phyloP scores from a whole-genome alignment of 2,329 filamentous ascomycete species.

The Teratosphaeria zuluensis region DNA sequence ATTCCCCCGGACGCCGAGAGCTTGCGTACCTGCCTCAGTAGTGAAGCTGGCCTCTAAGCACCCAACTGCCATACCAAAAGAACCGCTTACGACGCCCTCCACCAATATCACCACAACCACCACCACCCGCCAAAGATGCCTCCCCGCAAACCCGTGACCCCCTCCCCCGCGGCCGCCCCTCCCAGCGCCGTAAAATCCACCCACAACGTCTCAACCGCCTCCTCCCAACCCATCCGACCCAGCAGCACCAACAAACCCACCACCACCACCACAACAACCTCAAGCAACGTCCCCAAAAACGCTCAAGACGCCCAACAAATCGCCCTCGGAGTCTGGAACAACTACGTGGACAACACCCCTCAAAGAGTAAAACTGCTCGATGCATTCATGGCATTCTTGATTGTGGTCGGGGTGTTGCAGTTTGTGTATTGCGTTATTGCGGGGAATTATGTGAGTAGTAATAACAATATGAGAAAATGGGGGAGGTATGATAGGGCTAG shows the following conservation, averaged over 20 bases:
- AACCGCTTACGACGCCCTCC: background rate
- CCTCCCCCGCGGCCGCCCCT: constrained; percentile 17
- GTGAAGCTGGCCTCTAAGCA: background rate
- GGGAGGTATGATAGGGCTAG: background rate
- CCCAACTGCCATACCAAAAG: too few relatives aligned
- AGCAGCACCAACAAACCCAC: constrained; percentile 9
- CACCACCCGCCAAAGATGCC: constrained; percentile 12
- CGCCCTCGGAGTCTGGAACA: constrained; percentile 58
- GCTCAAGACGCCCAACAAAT: constrained; percentile 42
- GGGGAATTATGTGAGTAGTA: constrained; percentile 77
- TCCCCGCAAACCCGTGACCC: constrained; percentile 17
- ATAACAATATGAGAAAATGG: background rate
- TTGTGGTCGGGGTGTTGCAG: constrained; percentile 77
- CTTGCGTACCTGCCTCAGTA: background rate
- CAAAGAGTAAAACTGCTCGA: constrained; percentile 90
- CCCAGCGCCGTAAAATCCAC: constrained; percentile 15
- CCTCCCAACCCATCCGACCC: constrained; percentile 13
- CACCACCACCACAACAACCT: background rate
- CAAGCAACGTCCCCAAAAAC: background rate
- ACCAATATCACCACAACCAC: background rate
- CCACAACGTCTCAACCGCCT: constrained; percentile 11
- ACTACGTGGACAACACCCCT: constrained; percentile 72
- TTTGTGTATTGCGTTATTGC: constrained; percentile 86
- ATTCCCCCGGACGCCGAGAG: background rate
- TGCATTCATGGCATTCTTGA: constrained; percentile 78